These are phyloP conservation scores for Cladosporium sp. DNA, from an alignment of 2,329 filamentous ascomycete genomes.

Conservation along the genomic window DNA sequence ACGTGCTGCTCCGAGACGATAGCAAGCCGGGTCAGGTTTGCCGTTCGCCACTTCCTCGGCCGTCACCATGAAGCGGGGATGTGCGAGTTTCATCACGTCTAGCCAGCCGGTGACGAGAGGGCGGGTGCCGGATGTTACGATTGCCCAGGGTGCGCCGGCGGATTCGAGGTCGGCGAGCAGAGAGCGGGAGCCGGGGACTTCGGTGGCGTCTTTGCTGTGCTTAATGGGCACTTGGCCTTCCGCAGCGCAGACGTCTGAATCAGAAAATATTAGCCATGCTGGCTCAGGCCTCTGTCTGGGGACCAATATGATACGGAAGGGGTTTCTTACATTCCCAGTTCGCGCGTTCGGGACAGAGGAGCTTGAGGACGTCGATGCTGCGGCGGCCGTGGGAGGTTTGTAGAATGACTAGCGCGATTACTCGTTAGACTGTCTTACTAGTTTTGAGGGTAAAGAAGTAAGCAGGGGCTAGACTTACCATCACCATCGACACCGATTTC, in stretches of 20 bases:
- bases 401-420: constrained; percentile 56
- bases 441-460: too few species aligned
- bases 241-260: constrained; percentile 70
- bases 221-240: constrained; percentile 74
- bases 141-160: constrained; percentile 70
- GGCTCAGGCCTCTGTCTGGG: neutral
- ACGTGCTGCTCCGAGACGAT: constrained; percentile 40
- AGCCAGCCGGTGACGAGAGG: constrained; percentile 49
- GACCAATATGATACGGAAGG: neutral
- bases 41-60: constrained; percentile 48
- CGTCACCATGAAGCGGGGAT: constrained; percentile 44
- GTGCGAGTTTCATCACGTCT: constrained; percentile 45
- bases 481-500: constrained; percentile 65
- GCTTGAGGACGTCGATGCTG: constrained; percentile 77
- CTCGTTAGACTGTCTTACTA: too few species aligned
- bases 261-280: neutral
- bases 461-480: neutral
- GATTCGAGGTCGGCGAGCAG: constrained; percentile 65
- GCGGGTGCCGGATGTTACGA: constrained; percentile 56
- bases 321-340: constrained; percentile 66
- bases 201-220: constrained; percentile 72
- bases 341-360: constrained; percentile 78
- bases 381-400: constrained; percentile 87
- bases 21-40: constrained; percentile 50
- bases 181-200: constrained; percentile 69